These are phyloP conservation scores for Penicillium sp. DNA, from an alignment of 2,329 filamentous ascomycete species.

Conservation along the genomic window DNA sequence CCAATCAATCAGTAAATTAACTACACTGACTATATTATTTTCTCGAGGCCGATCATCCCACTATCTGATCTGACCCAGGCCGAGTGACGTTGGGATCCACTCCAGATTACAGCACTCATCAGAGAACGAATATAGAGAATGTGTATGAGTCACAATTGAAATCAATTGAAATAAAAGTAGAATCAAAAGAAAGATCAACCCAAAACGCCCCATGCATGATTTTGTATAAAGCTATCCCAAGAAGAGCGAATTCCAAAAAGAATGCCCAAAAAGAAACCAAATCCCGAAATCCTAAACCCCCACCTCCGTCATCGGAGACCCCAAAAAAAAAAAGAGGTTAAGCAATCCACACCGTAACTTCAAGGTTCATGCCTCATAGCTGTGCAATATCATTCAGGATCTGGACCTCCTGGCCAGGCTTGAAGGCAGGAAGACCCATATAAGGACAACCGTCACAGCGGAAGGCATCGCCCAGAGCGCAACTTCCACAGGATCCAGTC, in stretches of 20 bases:
- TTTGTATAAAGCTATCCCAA: constrained; percentile 1
- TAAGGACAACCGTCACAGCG: constrained; percentile 75
- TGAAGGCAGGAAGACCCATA: constrained; percentile 90
- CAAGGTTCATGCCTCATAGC: constrained; percentile 51
- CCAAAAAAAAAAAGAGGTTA: neutral
- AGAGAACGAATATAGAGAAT: neutral
- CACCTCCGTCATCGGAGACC: constrained; percentile 2
- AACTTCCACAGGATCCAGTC: constrained; percentile 91
- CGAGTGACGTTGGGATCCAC: constrained; percentile 11
- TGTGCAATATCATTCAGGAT: constrained; percentile 84
- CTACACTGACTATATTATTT: neutral
- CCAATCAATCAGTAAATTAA: neutral
- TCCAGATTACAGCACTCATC: neutral
- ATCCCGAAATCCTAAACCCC: neutral
- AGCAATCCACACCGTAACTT: neutral
- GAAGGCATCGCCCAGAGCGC: constrained; percentile 88
- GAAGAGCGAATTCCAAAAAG: neutral
- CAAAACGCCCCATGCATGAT: neutral
- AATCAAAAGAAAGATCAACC: neutral
- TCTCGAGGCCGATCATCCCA: neutral
- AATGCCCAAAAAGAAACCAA: neutral
- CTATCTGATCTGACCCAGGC: constrained; percentile 3
- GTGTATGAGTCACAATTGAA: neutral
- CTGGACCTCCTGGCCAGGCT: constrained; percentile 90
- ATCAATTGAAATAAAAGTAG: neutral